These are phyloP conservation scores for Stromatinia cepivora DNA, from an alignment of 2,329 filamentous ascomycete species.

Conservation along the genomic window DNA sequence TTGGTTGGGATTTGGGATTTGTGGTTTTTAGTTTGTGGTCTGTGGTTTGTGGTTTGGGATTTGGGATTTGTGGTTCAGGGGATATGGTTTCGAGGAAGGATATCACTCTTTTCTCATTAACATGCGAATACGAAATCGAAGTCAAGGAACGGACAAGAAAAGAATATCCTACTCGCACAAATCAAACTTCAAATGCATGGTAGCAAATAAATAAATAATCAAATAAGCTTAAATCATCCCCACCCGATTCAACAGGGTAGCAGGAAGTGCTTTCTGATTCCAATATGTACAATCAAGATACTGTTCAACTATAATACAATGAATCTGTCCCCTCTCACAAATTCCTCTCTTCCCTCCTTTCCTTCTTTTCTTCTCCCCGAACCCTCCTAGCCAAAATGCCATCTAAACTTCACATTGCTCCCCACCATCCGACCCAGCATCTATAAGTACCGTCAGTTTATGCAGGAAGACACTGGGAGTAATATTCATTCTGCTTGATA, in stretches of 20 bases:
- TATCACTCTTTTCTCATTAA: too few species aligned
- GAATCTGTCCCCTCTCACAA: not conserved
- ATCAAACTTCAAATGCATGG: not conserved
- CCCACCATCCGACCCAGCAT: not conserved
- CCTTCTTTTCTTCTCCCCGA: too few species aligned
- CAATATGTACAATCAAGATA: constrained; percentile 13
- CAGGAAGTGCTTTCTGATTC: not conserved
- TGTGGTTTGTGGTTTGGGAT: not conserved
- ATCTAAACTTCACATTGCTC: not conserved
- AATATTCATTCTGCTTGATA: not conserved
- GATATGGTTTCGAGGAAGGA: too few species aligned
- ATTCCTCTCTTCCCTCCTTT: not conserved
- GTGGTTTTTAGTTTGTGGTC: too few species aligned
- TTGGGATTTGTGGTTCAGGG: too few species aligned
- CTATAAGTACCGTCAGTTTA: not conserved
- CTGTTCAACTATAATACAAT: not conserved
- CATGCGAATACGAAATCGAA: too few species aligned
- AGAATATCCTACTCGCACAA: too few species aligned
- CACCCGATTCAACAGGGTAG: not conserved
- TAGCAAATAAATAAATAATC: not conserved
- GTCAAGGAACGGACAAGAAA: not conserved
- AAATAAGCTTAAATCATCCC: constrained; percentile 3
- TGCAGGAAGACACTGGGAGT: constrained; percentile 1
- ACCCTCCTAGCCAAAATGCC: too few species aligned
- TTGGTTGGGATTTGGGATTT: not conserved